phyloP scores from a whole-genome alignment of 306 rosid genomes.

The Inga laurina region DNA sequence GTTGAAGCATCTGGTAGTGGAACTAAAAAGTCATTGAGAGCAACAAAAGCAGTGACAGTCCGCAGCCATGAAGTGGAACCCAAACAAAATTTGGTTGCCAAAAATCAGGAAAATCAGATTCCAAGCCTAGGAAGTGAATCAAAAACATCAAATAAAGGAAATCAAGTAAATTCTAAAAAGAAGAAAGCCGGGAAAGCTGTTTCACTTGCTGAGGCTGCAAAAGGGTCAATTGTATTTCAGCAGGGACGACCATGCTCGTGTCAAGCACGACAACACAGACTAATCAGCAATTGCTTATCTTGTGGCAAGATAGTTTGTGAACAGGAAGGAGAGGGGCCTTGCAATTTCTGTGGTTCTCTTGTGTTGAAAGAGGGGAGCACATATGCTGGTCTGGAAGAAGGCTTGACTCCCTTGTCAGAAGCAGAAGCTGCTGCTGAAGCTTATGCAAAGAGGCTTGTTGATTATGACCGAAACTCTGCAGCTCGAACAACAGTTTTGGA shows the following conservation, averaged over 20 bases:
- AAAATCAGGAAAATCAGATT: constrained; percentile 44
- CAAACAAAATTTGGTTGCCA: constrained; percentile 40
- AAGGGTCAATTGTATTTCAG: constrained; percentile 86
- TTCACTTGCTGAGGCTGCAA: constrained; percentile 90
- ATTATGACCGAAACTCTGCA: constrained; percentile 88
- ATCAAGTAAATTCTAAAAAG: constrained; percentile 72
- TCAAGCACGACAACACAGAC: constrained; percentile 81
- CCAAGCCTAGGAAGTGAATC: constrained; percentile 43
- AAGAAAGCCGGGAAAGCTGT: constrained; percentile 79
- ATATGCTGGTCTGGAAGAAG: constrained; percentile 88
- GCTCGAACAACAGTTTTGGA: constrained; percentile 94
- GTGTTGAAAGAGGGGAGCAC: constrained; percentile 85
- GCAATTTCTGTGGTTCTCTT: constrained; percentile 85
- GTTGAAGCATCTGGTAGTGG: constrained; percentile 51
- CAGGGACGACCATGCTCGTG: constrained; percentile 90
- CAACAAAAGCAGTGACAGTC: constrained; percentile 47
- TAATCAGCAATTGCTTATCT: constrained; percentile 85
- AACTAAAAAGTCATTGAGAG: constrained; percentile 57
- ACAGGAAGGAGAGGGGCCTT: constrained; percentile 99
- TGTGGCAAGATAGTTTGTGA: constrained; percentile 97
- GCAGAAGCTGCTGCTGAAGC: constrained; percentile 89
- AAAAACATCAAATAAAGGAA: constrained; percentile 48
- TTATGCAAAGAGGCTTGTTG: constrained; percentile 89
- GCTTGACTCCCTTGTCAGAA: constrained; percentile 63
- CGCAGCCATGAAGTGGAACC: constrained; percentile 43